A percentile compares a stretch with the other conserved stretches of the same genome.
phyloP scores from a whole-genome alignment of 176 grass and related monocot genomes.

The Oryza rufipogon region DNA sequence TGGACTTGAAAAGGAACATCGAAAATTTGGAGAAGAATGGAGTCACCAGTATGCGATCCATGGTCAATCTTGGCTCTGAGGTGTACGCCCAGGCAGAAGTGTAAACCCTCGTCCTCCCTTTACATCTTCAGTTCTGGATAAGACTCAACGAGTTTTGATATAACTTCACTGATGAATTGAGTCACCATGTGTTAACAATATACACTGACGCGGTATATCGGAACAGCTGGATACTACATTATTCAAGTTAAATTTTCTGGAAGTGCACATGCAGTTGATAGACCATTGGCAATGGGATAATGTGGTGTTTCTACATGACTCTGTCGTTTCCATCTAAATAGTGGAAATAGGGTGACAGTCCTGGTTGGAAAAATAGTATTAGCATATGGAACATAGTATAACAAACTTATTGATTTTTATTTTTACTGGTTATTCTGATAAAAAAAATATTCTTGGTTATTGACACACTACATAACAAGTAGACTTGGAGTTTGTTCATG shows the following conservation, averaged over 20 bases:
- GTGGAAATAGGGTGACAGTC: neutral
- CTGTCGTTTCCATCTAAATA: neutral
- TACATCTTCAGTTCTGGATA: too few species aligned
- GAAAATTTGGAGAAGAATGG: slow-evolving; percentile 84
- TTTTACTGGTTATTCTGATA: neutral
- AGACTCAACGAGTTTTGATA: neutral
- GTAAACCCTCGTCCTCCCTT: slow-evolving; percentile 49
- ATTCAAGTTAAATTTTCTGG: neutral
- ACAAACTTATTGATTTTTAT: slow-evolving; percentile 9
- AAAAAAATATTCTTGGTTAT: slow-evolving; percentile 26
- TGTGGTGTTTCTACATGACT: neutral
- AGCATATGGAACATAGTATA: neutral
- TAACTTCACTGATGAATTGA: neutral
- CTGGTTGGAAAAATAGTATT: neutral
- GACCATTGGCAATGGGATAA: neutral
- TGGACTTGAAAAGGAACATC: slow-evolving; percentile 91
- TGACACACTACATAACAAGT: neutral
- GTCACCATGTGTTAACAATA: neutral
- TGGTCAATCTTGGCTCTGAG: slow-evolving; percentile 95
- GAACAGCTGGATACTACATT: neutral
- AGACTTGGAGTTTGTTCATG: neutral
- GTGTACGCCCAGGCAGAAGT: slow-evolving; percentile 91
- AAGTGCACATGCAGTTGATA: slow-evolving; percentile 1
- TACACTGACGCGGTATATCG: neutral
- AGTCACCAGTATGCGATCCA: slow-evolving; percentile 73